Evolutionary conservation across 2,329 filamentous ascomycete genomes (phyloP), one percentile per base, ranked within the genome.

Genomic region (Arthrobotrys iridis): DNA sequence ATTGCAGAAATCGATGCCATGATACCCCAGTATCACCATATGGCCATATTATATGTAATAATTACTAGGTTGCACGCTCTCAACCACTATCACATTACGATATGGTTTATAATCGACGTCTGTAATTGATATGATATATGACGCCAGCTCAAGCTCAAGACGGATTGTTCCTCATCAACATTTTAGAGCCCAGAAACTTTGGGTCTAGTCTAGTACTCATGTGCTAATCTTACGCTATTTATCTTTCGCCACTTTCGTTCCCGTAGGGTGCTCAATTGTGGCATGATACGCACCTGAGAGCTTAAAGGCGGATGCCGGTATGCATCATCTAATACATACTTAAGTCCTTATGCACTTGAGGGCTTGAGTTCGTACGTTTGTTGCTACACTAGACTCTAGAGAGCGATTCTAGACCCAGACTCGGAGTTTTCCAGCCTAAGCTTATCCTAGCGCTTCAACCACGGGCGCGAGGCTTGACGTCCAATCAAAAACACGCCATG

Each of bases 31-130:
- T n/a, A n/a, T n/a, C n/a, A n/a, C n/a, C n/a, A n/a, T n/a, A n/a
- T n/a, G n/a, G n/a, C n/a, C n/a, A 13, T n/a, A 1, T 24, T 26
- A 30, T n/a, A 15, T 48, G 15, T n/a, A 15, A 52, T 13, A 18
- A 7, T 1, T 52, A 11, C 46, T 55, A 30, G 50, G 30, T n/a
- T n/a, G n/a, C n/a, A 22, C 18, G 24, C 24, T 18, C 50, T 37
- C 30, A 24, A 55, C 30, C 33, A 37, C 11, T 15, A 20, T 18
- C 6, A n/a, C 20, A 28, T 52, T 52, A 33, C 28, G 28, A 33
- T 52, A 52, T 35, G 46, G 26, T 52, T 52, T 30, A 30, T 52
- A 52, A 52, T 13, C 24, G 30, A 20, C n/a, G n/a, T n/a, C n/a
- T n/a, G n/a, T n/a, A n/a, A n/a, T n/a, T n/a, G n/a, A n/a, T n/a